Base-by-base conservation (phyloP, 2,329 filamentous ascomycete species). In the Myotisia sp. region DNA sequence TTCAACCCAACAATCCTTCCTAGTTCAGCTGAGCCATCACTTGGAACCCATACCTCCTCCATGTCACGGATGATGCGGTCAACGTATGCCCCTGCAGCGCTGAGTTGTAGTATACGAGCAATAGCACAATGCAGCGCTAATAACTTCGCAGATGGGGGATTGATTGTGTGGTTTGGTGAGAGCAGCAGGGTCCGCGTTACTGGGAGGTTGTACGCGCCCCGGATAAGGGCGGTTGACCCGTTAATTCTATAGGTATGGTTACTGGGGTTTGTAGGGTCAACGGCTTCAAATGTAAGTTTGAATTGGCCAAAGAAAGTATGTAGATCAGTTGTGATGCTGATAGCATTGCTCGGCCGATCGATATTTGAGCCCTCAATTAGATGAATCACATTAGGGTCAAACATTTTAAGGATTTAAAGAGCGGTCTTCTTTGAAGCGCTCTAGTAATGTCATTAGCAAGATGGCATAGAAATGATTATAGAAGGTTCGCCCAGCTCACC, bases 351-450 rank as follows among this genome's bases (percentile, higher is more conserved):
- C 14, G 37, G 24, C 23, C 28, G 22, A 18, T 39, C 56, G 32
- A 62, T 59, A 7, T 59, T 47, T 17, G 39, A 37, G 29, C 58
- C 57, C 28, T 60, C 45, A 33, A 62, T 59, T 1, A 61, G 34
- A 42, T 54, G 43, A 5, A 40, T 43, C 14, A 56, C 46, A 26
- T 52, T 53, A 23, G 27, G 39, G 38, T 63, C 57, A 38, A 63
- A 58, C 54, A 62, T 62, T 21, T 61, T 58, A 3, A 62, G 49
- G 29, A 62, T 50, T 18, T 42, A 39, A 7, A 62, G 43, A n/a
- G 54, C 54, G 0, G 50, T 44, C 45, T 52, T 38, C 38, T 52
- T 52, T 9, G 69, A 42, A n/a, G 19, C 40, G 13, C 36, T 36
- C 47, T 49, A 33, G 14, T 31, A 26, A 16, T 26, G 26, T 7